Percentiles rank a stretch among this genome's conserved stretches.
Conservation (phyloP, 2,329 filamentous ascomycete species). For the Colletotrichum tropicale region DNA sequence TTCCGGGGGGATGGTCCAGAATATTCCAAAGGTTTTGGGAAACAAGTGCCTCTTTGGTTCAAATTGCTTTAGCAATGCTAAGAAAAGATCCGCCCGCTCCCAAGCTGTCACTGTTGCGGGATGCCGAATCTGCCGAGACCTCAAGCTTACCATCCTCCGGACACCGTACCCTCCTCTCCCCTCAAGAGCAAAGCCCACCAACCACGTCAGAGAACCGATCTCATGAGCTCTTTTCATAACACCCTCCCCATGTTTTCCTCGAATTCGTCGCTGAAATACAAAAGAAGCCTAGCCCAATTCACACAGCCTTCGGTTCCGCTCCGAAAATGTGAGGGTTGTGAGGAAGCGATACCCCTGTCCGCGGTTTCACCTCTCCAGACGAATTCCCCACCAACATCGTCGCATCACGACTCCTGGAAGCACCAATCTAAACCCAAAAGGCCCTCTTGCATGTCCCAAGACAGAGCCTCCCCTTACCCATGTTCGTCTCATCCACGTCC, state of each 20-base stretch:
- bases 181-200: neutral
- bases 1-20: neutral
- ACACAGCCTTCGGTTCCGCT: neutral
- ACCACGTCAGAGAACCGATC: neutral
- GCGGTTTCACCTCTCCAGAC: neutral
- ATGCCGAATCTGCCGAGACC: neutral
- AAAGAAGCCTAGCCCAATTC: neutral
- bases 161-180: neutral
- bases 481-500: conserved; percentile 16
- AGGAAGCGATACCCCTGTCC: neutral
- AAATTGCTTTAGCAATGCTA: neutral
- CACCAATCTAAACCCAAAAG: neutral
- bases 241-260: neutral
- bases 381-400: neutral
- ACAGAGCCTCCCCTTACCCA: neutral
- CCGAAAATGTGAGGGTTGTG: neutral
- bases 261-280: neutral
- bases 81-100: neutral
- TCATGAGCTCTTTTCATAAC: neutral
- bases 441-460: neutral
- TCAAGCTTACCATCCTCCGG: neutral
- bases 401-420: neutral
- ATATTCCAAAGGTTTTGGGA: neutral
- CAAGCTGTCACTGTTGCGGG: neutral
- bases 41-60: neutral